Evolutionary conservation across 179 eudicot species (phyloP).

Genomic region (Beta lomatogona): DNA sequence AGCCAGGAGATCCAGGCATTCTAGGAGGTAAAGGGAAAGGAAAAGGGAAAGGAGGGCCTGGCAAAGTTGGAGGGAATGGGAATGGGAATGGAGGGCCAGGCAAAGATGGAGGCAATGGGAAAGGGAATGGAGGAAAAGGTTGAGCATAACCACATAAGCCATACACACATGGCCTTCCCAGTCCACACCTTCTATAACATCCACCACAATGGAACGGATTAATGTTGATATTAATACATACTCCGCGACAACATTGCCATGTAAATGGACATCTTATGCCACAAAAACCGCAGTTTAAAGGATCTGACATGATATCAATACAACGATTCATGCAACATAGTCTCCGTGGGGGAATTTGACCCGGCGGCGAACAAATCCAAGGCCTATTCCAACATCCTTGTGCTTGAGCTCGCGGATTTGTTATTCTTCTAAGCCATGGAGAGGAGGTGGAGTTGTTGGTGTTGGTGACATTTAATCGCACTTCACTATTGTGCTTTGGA

Average conservation of each 20-base stretch:
- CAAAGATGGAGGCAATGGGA: slow-evolving; percentile 10
- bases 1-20: slow-evolving; percentile 1
- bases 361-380: slow-evolving; percentile 51
- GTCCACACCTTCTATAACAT: slow-evolving; percentile 48
- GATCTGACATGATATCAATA: slow-evolving; percentile 46
- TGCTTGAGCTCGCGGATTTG: slow-evolving; percentile 39
- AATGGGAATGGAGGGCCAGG: slow-evolving; percentile 25
- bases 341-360: slow-evolving; percentile 36
- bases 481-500: background rate
- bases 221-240: slow-evolving; percentile 43
- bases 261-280: slow-evolving; percentile 65
- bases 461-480: slow-evolving; percentile 15
- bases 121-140: slow-evolving; percentile 35
- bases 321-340: slow-evolving; percentile 62
- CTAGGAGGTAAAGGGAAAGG: slow-evolving; percentile 19
- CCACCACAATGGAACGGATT: slow-evolving; percentile 64
- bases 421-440: slow-evolving; percentile 47
- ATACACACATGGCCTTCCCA: slow-evolving; percentile 42
- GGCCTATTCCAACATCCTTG: slow-evolving; percentile 62
- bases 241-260: slow-evolving; percentile 62
- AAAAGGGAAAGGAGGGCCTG: slow-evolving; percentile 23
- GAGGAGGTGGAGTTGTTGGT: slow-evolving; percentile 10
- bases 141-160: slow-evolving; percentile 70
- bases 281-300: slow-evolving; percentile 65
- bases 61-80: slow-evolving; percentile 9